Evolutionary conservation across 495 filamentous ascomycete species (phyloP), one percentile per base, ranked within the genome.

Genomic region (Penicillium taxi): DNA sequence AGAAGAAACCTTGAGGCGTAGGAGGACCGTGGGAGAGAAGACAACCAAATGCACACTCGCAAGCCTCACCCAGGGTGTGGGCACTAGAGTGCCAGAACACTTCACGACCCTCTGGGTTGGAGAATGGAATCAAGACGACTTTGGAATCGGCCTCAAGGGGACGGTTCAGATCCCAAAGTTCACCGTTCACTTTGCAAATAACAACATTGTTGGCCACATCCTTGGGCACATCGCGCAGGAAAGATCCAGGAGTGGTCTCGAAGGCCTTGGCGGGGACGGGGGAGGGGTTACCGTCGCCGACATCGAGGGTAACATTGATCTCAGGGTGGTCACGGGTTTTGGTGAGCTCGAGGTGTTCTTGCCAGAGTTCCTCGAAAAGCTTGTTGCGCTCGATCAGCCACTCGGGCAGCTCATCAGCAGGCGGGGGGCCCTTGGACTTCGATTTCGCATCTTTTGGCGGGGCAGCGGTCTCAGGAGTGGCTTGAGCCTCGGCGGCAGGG

Each of bases 61-160:
- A 84, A 31, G 87, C 86, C 59, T 96, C 90, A 38, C 91, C 91
- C n/a, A 98, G 77, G 37, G 86, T 73, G 59, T 98, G 91, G 18
- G 91, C 91, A 44, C 80, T 86, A 2, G 82, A 89, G 59, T 98
- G 91, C 87, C 86, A 93, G 55, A 90, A 94, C 5, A 91, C 86
- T 43, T 82, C 76, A 53, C 72, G 82, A 44, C 85, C 91, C 56
- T 93, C 79, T 4, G 84, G 78, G 55, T 88, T 66, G 32, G 87
- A 82, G 60, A 96, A 96, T 21, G 81, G 76, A 26, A 96, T 67
- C 25, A 94, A 71, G 41, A 83, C 78, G 9, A 98, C 72, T 30
- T 72, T 78, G 64, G 83, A 88, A 29, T 71, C 65, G 18, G 53
- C 49, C 63, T 96, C 93, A 26, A 98, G 65, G 4, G 93, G 90